Base-by-base conservation (phyloP, 768 basidiomycete species). In the Boletus patriciae region DNA sequence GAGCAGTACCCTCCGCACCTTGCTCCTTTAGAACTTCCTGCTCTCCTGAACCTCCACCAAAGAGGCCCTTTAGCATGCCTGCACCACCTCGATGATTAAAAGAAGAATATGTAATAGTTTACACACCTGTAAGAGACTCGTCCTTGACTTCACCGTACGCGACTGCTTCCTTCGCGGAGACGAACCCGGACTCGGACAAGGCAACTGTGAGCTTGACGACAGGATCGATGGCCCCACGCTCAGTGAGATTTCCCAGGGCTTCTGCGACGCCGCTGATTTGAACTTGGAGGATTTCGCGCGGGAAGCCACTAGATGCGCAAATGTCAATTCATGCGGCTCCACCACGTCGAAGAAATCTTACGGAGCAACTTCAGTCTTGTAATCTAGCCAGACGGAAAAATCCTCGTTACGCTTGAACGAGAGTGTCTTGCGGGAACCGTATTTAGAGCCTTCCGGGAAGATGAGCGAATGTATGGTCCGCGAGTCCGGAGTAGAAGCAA, bases 21-120 rank as follows among this genome's bases (percentile, higher is more conserved):
- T 66, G 42, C 73, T 66, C 25, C 70, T 77, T 40, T 71, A 68
- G 36, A 43, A 58, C 60, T 25, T 72, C 62, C 52, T 70, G 62
- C 50, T 66, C 64, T 4, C 77, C 77, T 49, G 79, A 70, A 50
- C 82, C 80, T 44, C 78, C 83, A 31, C 89, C 89, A 66, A 98
- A 96, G 57, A 99, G 73, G 41, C 85, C 87, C 76, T 95, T 97
- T 57, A 99, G 74, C 74, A 90, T 94, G 55, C 90, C 93, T 85
- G 63, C 38, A 27, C 48, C 41, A 49, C 46, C 48, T 61, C 48
- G 42, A 62, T 65, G 40, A 64, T 54, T 34, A 44, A 49, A 23
- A 45, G 57, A 40, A 48, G 29, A 27, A 34, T 15, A 45, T 41
- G 13, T 8, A 19, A 45, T 37, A 23, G 21, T 41, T 40, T 15